Base-by-base conservation (phyloP, 257 asterid species). In the Lantana camara region DNA sequence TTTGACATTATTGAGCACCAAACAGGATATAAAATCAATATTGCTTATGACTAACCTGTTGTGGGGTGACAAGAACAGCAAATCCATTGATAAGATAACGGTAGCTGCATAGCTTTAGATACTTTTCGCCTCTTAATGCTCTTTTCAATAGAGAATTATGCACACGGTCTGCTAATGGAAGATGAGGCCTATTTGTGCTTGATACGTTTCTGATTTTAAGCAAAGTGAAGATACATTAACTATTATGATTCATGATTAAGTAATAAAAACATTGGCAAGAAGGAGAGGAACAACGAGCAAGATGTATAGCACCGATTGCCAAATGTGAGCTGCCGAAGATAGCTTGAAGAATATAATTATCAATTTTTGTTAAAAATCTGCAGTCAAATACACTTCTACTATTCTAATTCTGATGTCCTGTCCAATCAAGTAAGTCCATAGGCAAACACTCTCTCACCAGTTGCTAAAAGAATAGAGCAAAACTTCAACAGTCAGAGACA, bases 81-180 rank as follows among this genome's bases (percentile, higher is more conserved):
- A 94, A 94, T 19, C 99, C 99, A 53, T 94, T 90, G 73, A 94
- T 86, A 66, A 94, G 83, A 78, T 72, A 94, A 69, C 82, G 96
- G 82, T 94, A 94, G 87, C 97, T 88, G 77, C 88, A 88, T n/a
- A 94, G 81, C 79, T 90, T 94, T 42, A 90, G 75, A 73, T 90
- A 94, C 71, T 76, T 86, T 76, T 90, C 91, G 22, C 99, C 98
- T 64, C 59, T 74, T 30, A 94, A 73, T 12, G 50, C 82, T 71
- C 44, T 75, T 68, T 79, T 79, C 69, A 94, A 71, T 34, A 94
- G 71, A 73, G 95, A 85, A 76, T 90, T 85, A 30, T 94, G 99
- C 55, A 81, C 19, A 2, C 91, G 89, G n/a, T 89, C 83, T 61
- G 80, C 35, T 69, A 68, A 73, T 19, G 96, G 74, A 45, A 69